Percentiles rank a stretch among this genome's conserved stretches.
phyloP scores from a whole-genome alignment of 1,284 basidiomycete species.

The Albatrellus sp. region DNA sequence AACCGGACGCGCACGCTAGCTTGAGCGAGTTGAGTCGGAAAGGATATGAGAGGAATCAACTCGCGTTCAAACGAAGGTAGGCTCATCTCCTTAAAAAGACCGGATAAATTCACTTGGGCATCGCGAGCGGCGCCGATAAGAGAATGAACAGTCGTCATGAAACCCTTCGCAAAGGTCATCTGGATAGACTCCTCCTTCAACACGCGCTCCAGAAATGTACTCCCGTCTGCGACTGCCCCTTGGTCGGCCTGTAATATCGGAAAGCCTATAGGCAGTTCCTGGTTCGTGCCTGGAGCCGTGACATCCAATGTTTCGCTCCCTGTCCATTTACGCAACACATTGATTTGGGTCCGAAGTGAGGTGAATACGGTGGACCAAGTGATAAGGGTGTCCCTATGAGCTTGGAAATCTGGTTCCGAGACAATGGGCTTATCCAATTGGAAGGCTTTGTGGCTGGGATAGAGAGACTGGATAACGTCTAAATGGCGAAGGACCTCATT shows the following conservation, averaged over 20 bases:
- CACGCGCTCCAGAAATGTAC: conserved; percentile 86
- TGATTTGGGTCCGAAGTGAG: conserved; percentile 67
- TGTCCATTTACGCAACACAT: conserved; percentile 80
- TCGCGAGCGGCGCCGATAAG: conserved; percentile 83
- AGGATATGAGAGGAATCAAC: conserved; percentile 87
- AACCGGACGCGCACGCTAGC: conserved; percentile 84
- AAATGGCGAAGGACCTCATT: conserved; percentile 66
- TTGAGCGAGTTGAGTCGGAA: conserved; percentile 90
- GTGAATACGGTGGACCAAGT: conserved; percentile 82
- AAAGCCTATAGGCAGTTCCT: conserved; percentile 37
- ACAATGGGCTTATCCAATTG: conserved; percentile 67
- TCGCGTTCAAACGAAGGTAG: conserved; percentile 90
- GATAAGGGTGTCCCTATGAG: conserved; percentile 75
- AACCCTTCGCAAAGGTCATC: conserved; percentile 88
- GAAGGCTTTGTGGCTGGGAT: conserved; percentile 77
- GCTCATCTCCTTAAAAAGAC: conserved; percentile 70
- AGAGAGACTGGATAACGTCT: conserved; percentile 77
- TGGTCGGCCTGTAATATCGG: conserved; percentile 13
- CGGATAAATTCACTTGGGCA: conserved; percentile 73
- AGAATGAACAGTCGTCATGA: conserved; percentile 77
- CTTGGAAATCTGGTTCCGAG: conserved; percentile 54
- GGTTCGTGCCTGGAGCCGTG: conserved; percentile 56
- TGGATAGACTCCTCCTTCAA: conserved; percentile 95
- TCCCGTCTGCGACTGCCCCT: conserved; percentile 33
- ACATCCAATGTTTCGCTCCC: conserved; percentile 86